Percentiles rank a stretch among this genome's conserved stretches.
Conservation (phyloP, 1,284 basidiomycete genomes). For the Ustilago trichophora region DNA sequence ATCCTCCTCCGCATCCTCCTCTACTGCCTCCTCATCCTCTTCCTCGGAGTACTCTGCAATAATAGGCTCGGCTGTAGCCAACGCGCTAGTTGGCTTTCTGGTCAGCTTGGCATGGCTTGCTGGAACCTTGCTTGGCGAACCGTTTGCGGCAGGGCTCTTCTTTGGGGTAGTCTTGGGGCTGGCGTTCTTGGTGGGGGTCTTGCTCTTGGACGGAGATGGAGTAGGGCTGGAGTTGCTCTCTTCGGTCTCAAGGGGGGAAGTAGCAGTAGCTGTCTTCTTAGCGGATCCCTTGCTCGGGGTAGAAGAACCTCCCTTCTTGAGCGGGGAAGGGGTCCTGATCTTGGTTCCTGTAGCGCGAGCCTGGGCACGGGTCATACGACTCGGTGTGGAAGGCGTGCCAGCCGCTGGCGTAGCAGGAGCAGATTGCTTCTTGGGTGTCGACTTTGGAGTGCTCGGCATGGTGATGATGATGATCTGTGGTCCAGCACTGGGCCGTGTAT, state of each 20-base stretch:
- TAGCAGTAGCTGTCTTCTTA: conserved; percentile 9
- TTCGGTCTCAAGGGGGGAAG: not conserved
- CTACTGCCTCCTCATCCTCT: conserved; percentile 26
- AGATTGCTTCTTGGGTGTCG: conserved; percentile 30
- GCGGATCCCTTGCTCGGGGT: conserved; percentile 19
- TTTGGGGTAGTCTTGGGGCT: conserved; percentile 16
- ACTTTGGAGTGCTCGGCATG: conserved; percentile 32
- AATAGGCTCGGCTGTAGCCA: conserved; percentile 44
- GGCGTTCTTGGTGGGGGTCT: conserved; percentile 6
- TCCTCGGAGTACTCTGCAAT: conserved; percentile 37
- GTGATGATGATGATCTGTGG: not conserved
- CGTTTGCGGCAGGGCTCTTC: conserved; percentile 9
- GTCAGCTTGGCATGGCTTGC: conserved; percentile 37
- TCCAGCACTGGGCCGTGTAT: too few species aligned
- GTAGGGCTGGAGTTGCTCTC: not conserved
- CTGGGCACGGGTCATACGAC: conserved; percentile 36
- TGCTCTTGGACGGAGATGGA: conserved; percentile 10
- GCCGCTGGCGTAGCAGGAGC: conserved; percentile 13
- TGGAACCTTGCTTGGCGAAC: conserved; percentile 29
- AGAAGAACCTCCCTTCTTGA: conserved; percentile 21
- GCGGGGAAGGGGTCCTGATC: conserved; percentile 34
- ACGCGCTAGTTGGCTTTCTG: conserved; percentile 31
- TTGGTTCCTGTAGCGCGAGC: conserved; percentile 26
- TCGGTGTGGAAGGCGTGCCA: conserved; percentile 9
- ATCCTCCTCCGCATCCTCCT: conserved; percentile 26